Evolutionary conservation across 495 filamentous ascomycete species (phyloP).

Genomic region (Bacidia gigantensis): DNA sequence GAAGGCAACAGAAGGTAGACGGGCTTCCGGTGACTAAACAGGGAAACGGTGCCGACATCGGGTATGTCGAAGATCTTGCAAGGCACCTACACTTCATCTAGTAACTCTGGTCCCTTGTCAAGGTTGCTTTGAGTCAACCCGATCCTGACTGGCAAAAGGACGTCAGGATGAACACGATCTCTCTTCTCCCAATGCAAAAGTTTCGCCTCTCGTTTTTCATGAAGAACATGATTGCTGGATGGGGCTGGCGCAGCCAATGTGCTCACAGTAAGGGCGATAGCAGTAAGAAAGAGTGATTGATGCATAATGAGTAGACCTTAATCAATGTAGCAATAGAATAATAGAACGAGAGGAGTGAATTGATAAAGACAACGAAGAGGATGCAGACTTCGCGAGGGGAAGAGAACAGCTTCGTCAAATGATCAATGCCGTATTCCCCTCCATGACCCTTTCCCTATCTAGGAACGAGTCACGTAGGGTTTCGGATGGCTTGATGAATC

Average conservation of each 20-base stretch:
- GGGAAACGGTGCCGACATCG: too few relatives aligned
- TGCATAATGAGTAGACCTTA: conserved; percentile 1
- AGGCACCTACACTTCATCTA: conserved; percentile 31
- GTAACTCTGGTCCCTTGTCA: conserved; percentile 35
- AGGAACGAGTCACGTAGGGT: too few relatives aligned
- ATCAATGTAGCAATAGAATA: not conserved
- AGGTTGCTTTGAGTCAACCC: conserved; percentile 42
- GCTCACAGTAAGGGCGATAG: conserved; percentile 20
- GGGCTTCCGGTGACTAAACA: too few relatives aligned
- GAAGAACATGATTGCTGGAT: conserved; percentile 23
- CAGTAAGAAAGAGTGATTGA: conserved; percentile 15
- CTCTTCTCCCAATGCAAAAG: conserved; percentile 25
- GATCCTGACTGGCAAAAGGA: conserved; percentile 39
- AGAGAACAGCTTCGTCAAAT: too few relatives aligned
- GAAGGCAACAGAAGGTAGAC: too few relatives aligned
- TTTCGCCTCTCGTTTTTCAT: conserved; percentile 28
- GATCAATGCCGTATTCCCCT: too few relatives aligned
- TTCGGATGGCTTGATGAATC: too few relatives aligned
- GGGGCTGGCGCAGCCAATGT: conserved; percentile 22
- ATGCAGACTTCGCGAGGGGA: too few relatives aligned
- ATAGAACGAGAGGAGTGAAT: not conserved
- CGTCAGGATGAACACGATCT: conserved; percentile 20
- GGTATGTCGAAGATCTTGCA: not conserved
- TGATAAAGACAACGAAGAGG: not conserved
- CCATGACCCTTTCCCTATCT: too few relatives aligned